Conservation (phyloP, 164 flowering plant genomes). For the Chimonanthus salicifolius region DNA sequence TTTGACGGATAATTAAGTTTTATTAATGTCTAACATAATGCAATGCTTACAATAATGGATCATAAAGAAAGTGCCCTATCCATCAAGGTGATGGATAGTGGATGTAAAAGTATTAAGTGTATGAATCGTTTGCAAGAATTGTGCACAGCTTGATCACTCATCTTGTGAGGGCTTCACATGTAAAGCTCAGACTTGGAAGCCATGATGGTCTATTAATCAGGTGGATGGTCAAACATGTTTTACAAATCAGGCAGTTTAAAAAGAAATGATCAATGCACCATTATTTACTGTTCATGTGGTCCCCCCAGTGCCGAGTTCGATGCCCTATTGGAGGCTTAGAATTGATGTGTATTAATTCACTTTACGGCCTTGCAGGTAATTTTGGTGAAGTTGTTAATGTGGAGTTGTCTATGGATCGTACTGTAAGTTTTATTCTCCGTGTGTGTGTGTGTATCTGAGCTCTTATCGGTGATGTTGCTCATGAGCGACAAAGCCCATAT, state of each 20-base stretch:
- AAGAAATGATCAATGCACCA: not conserved
- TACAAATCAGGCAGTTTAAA: not conserved
- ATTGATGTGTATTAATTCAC: not conserved
- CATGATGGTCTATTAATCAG: not conserved
- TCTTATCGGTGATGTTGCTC: too few species aligned
- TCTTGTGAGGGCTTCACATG: not conserved
- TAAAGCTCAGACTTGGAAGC: not conserved
- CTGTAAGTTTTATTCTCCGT: slow-evolving; percentile 38
- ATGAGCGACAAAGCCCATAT: too few species aligned
- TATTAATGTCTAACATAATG: not conserved
- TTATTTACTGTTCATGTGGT: not conserved
- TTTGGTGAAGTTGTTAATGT: slow-evolving; percentile 90
- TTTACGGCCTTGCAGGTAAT: slow-evolving; percentile 44
- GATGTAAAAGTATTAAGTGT: not conserved
- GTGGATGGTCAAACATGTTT: not conserved
- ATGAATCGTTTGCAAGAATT: too few species aligned
- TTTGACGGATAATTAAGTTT: not conserved
- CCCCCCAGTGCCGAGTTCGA: not conserved
- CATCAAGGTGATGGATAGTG: not conserved
- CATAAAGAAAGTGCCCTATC: not conserved
- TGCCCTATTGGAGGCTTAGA: not conserved
- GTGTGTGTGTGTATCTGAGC: too few species aligned
- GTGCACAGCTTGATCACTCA: too few species aligned
- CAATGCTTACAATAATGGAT: not conserved
- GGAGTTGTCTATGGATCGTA: slow-evolving; percentile 71